Base-by-base conservation (phyloP, 192 early-diverging fungal genomes). In the Pilaira anomala region DNA sequence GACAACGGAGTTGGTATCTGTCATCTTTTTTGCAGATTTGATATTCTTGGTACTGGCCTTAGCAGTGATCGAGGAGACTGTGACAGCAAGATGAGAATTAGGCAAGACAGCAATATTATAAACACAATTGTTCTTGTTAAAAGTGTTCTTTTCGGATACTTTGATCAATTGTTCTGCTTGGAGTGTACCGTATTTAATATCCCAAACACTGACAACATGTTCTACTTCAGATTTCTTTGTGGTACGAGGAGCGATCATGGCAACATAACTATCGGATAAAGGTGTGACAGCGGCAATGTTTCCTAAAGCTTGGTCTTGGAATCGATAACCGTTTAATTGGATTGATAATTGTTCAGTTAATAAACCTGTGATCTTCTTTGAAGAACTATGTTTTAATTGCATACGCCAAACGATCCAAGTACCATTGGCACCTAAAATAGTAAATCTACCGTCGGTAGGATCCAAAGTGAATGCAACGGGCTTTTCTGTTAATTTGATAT, bases 161-260 rank as follows among this genome's bases (percentile, higher is more conserved):
- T 53, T 60, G 14, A 63, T 62, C 9, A 44, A 12, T 24, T 69
- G 67, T 18, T 69, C 72, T 14, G 80, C 77, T 59, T 82, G 80
- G 3, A 82, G 71, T 3, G 80, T 82, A 41, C 80, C 80, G 40
- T 82, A 82, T 40, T 70, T 65, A 24, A 77, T 59, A 39, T 82
- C 80, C 80, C 80, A 82, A 19, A 82, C 74, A 22, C 73, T 82
- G 22, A 82, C 24, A 3, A 68, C 68, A 36, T 68, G 68, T n/a
- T 82, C 80, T 33, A 69, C 66, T 52, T 52, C 67, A 54, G 33
- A 25, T 25, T 45, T 56, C 25, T 65, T 57, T 36, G 57, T 52
- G 9, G 55, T 56, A 24, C 61, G 51, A 19, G 66, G 22, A 13
- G 62, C 56, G 11, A 78, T 68, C 63, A 82, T 48, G 13, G 78